Evolutionary conservation across 257 asterid genomes (phyloP), one percentile per base, ranked within the genome.

Genomic region (Capsicum chinense): DNA sequence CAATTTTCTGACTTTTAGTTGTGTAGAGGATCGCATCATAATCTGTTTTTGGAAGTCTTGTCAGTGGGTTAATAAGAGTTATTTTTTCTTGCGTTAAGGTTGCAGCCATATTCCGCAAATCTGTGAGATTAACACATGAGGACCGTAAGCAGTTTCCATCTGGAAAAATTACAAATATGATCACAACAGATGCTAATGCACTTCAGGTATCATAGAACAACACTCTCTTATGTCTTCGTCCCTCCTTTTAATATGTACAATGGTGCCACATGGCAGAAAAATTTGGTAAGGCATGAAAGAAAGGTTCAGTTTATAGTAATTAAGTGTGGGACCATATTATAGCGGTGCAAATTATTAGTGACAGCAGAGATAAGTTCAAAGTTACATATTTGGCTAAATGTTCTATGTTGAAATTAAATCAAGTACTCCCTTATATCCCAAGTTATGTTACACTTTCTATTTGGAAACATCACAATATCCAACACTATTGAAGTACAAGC

Each of bases 181-280:
- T 95, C 88, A 92, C 97, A 37, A 91, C 98, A 26, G 98, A 95
- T 92, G 97, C 98, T 83, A 91, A 92, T 87, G 92, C 93, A 60
- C 98, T 95, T 79, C 98, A 95, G 98, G 98, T 93, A 90, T 57
- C 86, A 76, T 7, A n/a, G 19, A 74, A 33, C 21, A 19, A 52
- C 62, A 74, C 21, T 50, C 42, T 50, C 62, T 74, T 74, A 52
- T 50, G 62, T 13, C 62, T 50, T 15, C 4, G 5, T 74, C 60
- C 60, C 21, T 52, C 62, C 81, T 50, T 74, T 74, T 56, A 52
- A 74, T 26, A 19, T 74, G 42, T 52, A 13, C 60, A 21, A 35
- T 21, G 60, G 60, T 74, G 62, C 80, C n/a, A 74, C 80, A 73
- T 48, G 59, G 19, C 48, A 73, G 80, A 73, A 70, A 70, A 47